Evolutionary conservation across 2,329 filamentous ascomycete species (phyloP), one percentile per base, ranked within the genome.

Genomic region (Botrytis sinoallii): DNA sequence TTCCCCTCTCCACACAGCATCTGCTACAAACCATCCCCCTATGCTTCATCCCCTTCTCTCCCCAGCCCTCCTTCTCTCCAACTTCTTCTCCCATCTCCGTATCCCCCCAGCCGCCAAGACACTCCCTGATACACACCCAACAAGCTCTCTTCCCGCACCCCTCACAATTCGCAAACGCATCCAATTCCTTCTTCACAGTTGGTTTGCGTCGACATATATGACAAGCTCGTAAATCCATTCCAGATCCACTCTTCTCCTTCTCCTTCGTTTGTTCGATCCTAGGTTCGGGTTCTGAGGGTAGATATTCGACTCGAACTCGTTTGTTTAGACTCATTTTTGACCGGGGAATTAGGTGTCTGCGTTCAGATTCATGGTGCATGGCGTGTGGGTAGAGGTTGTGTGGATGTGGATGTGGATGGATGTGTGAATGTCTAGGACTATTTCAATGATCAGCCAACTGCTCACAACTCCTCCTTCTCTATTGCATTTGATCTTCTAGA

Each of bases 201-300:
- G 91, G 91, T 71, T 87, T 87, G 60, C 89, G 87, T 78, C 88
- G 87, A 84, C 91, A 93, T 76, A 92, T 88, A 82, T 92, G 89
- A 80, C 91, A 93, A 0, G 90, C 86, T 57, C 82, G 83, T 40
- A 89, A 83, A 72, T 79, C 77, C 14, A 76, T 68, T 25, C 16
- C 29, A 7, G n/a, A 63, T 55, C 32, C n/a, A 66, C 16, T 22
- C 12, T 40, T 65, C 29, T 65, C 70, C 20, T n/a, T 44, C 32
- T 66, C 52, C 4, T 67, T 71, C 20, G 22, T 18, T 14, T 46
- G 55, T 48, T 70, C 55, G 8, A 40, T 18, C 2, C 44, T 35
- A 20, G 57, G 1, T 32, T 59, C 60, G 32, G 22, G 16, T 42
- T 63, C 65, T 38, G 59, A 18, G 16, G 70, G 25, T 52, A 65